A percentile compares a stretch with the other conserved stretches of the same genome.
Conservation (phyloP, 2,329 filamentous ascomycete genomes). For the Colletotrichum caudatum region DNA sequence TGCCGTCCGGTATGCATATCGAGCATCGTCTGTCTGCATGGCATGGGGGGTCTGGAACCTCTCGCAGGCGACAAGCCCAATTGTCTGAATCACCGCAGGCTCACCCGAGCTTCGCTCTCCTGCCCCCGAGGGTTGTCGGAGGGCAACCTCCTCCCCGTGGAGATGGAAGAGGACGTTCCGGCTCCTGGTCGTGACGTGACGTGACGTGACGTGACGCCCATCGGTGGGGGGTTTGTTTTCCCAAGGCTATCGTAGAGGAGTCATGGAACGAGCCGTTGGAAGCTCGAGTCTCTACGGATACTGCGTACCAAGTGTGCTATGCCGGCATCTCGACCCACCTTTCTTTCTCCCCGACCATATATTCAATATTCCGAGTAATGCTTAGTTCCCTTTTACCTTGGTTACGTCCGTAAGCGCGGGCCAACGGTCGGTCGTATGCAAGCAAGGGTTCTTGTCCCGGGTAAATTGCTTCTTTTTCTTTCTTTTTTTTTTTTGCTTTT, state of each 20-base stretch:
- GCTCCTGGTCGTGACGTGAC: not conserved
- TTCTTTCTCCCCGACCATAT: not conserved
- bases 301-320: constrained; percentile 1
- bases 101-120: too few species aligned
- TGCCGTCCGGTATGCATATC: not conserved
- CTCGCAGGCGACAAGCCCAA: not conserved
- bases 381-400: not conserved
- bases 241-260: not conserved
- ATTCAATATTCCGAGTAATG: not conserved
- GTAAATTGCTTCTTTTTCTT: constrained; percentile 14
- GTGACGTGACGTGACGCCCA: not conserved
- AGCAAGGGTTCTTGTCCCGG: constrained; percentile 18
- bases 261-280: not conserved
- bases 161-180: not conserved
- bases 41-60: not conserved
- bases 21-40: not conserved
- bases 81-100: not conserved
- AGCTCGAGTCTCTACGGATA: not conserved
- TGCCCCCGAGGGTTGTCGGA: not conserved
- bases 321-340: not conserved
- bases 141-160: not conserved
- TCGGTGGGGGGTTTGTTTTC: constrained; percentile 2
- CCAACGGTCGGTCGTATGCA: too few species aligned
- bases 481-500: too few species aligned
- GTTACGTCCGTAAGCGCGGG: not conserved